A percentile compares a stretch with the other conserved stretches of the same genome.
phyloP scores from a whole-genome alignment of 305 asterid genomes.

The Fraxinus xanthoxyloides region DNA sequence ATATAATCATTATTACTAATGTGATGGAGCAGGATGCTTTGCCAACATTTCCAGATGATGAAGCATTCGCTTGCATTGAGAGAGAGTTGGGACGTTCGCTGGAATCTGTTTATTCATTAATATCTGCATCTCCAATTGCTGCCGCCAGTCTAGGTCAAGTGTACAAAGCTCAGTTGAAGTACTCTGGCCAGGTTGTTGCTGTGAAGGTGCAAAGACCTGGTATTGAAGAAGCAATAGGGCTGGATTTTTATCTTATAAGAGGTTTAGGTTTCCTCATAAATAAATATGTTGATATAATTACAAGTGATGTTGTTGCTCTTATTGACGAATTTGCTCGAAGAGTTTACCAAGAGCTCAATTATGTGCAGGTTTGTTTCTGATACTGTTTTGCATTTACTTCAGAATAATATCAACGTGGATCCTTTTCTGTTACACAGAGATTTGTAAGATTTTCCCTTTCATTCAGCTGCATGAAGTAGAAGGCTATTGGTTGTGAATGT shows the following conservation, averaged over 20 bases:
- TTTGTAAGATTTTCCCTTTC: slow-evolving; percentile 1
- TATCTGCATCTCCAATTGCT: slow-evolving; percentile 94
- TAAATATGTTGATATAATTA: slow-evolving; percentile 69
- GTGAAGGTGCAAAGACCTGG: slow-evolving; percentile 99
- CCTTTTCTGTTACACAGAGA: background rate
- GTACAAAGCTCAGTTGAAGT: slow-evolving; percentile 84
- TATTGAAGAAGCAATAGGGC: slow-evolving; percentile 88
- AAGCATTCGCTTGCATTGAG: slow-evolving; percentile 92
- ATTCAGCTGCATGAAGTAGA: slow-evolving; percentile 16
- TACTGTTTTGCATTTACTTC: slow-evolving; percentile 1
- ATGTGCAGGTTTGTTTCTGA: slow-evolving; percentile 76
- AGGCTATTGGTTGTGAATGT: slow-evolving; percentile 48
- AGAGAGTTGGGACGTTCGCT: slow-evolving; percentile 77
- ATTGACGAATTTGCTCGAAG: slow-evolving; percentile 94
- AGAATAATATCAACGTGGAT: background rate
- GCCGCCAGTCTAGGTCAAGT: slow-evolving; percentile 99
- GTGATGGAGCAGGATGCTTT: slow-evolving; percentile 70
- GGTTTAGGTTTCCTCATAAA: slow-evolving; percentile 82
- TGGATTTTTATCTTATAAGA: slow-evolving; percentile 85
- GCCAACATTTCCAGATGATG: slow-evolving; percentile 96
- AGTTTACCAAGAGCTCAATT: slow-evolving; percentile 98
- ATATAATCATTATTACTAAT: background rate
- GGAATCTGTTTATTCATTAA: slow-evolving; percentile 71
- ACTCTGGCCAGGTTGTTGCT: slow-evolving; percentile 87
- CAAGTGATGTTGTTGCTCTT: slow-evolving; percentile 91